These are phyloP conservation scores for Penicillium salamii DNA, from an alignment of 495 filamentous ascomycete genomes.

Conservation along the genomic window DNA sequence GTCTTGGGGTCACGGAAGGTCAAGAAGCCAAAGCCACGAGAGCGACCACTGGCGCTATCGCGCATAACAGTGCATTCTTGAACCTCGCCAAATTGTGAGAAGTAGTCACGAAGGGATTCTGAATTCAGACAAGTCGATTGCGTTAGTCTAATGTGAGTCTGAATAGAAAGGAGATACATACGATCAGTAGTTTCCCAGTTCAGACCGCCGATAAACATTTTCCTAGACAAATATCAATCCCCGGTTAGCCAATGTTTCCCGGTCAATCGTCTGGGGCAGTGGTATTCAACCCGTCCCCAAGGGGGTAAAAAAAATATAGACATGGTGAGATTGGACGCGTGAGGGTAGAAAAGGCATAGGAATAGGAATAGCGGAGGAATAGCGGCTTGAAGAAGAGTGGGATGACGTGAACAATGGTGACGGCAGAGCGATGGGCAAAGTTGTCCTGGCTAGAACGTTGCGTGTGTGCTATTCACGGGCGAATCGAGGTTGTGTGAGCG, in stretches of 20 bases:
- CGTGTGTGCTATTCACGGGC: conserved; percentile 25
- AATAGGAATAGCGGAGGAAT: no score
- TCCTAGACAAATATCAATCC: conserved; percentile 54
- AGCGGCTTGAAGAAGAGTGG: no score
- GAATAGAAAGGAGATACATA: conserved; percentile 43
- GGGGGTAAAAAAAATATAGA: no score
- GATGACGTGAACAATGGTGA: no score
- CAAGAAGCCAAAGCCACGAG: conserved; percentile 93
- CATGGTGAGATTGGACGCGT: no score
- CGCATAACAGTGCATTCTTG: conserved; percentile 98
- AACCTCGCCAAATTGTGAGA: conserved; percentile 96
- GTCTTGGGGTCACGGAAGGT: conserved; percentile 97
- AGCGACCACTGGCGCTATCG: conserved; percentile 89
- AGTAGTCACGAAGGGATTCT: conserved; percentile 99
- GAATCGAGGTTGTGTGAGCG: not conserved
- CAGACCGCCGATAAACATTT: conserved; percentile 99
- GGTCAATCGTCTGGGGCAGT: no score
- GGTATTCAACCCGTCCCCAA: no score
- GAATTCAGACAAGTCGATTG: conserved; percentile 13
- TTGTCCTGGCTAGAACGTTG: conserved; percentile 17
- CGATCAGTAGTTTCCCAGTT: conserved; percentile 99
- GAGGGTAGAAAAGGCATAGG: no score
- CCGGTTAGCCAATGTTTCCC: conserved; percentile 1
- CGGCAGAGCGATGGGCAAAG: not conserved
- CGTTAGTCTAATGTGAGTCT: conserved; percentile 2